Base-by-base conservation (phyloP, 2,329 filamentous ascomycete species). In the Aspergillus sp. region DNA sequence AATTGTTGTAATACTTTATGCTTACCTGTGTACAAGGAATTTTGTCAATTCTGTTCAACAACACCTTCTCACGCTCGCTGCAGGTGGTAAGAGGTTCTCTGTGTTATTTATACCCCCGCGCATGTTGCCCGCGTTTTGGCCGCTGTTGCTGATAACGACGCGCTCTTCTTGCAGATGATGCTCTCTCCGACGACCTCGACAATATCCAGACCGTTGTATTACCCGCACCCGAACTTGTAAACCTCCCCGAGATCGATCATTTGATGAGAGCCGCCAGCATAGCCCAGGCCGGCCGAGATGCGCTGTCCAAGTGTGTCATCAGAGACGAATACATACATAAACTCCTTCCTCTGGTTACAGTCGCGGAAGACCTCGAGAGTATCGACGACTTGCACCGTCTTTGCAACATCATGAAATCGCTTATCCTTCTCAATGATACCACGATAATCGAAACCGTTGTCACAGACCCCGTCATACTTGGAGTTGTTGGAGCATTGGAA, bases 321-420 rank as follows among this genome's bases (percentile, higher is more conserved):
- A 81, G 81, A 41, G 90, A 96, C 48, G 88, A 95, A 62, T 97
- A 96, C 73, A 91, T 99, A 61, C 79, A 85, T 63, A 96, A 93
- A 73, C 81, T 99, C 50, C 88, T 95, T 51, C 91, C 91, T 1
- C 75, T 98, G 50, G 90, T 99, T 47, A 85, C 90, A 58, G 88
- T 90, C 77, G 93, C 95, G 9, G 95, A 99, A 74, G 91, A 96
- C 68, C 83, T 96, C 58, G 91, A 99, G 75, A 93, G 90, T 71
- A 79, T 96, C 8, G 78, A 85, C 20, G 93, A 98, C 70, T 79
- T 99, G 59, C 95, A 98, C 74, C 86, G 90, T 48, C 80, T 99
- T 45, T 99, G 95, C 84, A 96, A 92, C 73, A 97, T 99, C 72
- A 95, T 97, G 90, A 99, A 99, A 81, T 89, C 89, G 58, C 84